Base-by-base conservation (phyloP, 2,329 filamentous ascomycete species). In the Chalaropsis ovoidea region DNA sequence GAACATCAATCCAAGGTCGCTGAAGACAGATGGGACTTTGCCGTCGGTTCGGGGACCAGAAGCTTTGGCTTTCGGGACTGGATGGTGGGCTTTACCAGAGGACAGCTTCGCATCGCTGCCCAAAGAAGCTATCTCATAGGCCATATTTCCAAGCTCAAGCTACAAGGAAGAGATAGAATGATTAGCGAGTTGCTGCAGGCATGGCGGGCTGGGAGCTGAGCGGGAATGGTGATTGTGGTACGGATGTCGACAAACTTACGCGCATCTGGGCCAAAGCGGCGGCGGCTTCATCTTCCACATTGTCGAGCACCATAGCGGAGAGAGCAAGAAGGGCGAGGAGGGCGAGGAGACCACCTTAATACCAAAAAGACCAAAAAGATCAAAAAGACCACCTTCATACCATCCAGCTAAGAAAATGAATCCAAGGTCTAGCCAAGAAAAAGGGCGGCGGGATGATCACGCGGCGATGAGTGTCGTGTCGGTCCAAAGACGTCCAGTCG, bases 231-330 rank as follows among this genome's bases (percentile, higher is more conserved):
- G 19, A 13, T 58, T 58, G 4, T 39, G 35, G 8, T 6, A 6
- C 8, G 35, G 35, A 1, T 39, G 8, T 39, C 35, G 27, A 5
- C 24, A 15, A 58, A 58, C 54, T 39, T 22, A 58, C 54, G 1
- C 54, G 54, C 54, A 58, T 58, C 31, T 58, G 54, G 10, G 54
- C 54, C 24, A 58, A 58, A 39, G 54, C 24, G 10, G 54, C 54
- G 10, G 54, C 27, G 8, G 17, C 31, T n/a, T 58, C 54, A 58
- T 58, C 24, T 10, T n/a, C 54, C 7, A 35, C 31, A 39, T 58
- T 58, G 17, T 35, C 31, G 7, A 22, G 27, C 13, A 5, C 54
- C 54, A 58, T 58, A 8, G 6, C 17, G 31, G 10, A 19, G 17
- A 39, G 27, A 39, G 15, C 5, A 7, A 10, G 35, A 39, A 8